Evolutionary conservation across 805 yeast species (phyloP), one percentile per base, ranked within the genome.

Genomic region (Nakazawaea peltata): DNA sequence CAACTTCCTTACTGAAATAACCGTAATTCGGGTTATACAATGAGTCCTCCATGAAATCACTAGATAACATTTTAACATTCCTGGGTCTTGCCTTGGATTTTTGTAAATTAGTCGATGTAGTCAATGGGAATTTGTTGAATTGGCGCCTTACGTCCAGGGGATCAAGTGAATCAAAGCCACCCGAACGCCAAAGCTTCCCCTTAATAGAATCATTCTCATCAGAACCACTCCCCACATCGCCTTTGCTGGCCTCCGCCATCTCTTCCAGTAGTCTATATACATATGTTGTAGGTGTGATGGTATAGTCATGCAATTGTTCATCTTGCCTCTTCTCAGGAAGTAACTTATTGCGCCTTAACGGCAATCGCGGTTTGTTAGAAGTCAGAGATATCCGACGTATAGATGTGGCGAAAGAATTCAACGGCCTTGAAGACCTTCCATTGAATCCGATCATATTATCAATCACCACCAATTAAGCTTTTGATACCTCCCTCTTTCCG

Each of bases 11-110:
- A 1, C 86, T 68, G 47, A 85, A 85, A 54, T 85, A 86, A 1
- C 95, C 95, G 51, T 85, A 85, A 43, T 67, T 49, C 0, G 90
- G 86, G 55, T 86, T 82, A 51, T 85, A 85, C 46, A 85, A 57
- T 14, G 90, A 78, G 52, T 85, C 94, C 47, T 84, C 94, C 39
- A 85, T 86, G 56, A 81, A 86, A 47, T 83, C 94, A 9, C 82
- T 61, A 0, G 79, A 58, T n/a, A 78, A 59, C 88, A 85, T 79
- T 51, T 81, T 79, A 5, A 75, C 70, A 19, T 69, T 65, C 22
- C 45, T 59, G 0, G 95, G 94, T 22, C 88, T 57, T 32, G 50
- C 53, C 19, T 19, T 26, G 6, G 28, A 59, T 45, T 25, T 51
- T 53, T 4, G 59, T 44, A 11, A 71, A 52, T 36, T 51, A 50